phyloP scores from a whole-genome alignment of 495 filamentous ascomycete genomes.

The Aspergillus ellipticus region DNA sequence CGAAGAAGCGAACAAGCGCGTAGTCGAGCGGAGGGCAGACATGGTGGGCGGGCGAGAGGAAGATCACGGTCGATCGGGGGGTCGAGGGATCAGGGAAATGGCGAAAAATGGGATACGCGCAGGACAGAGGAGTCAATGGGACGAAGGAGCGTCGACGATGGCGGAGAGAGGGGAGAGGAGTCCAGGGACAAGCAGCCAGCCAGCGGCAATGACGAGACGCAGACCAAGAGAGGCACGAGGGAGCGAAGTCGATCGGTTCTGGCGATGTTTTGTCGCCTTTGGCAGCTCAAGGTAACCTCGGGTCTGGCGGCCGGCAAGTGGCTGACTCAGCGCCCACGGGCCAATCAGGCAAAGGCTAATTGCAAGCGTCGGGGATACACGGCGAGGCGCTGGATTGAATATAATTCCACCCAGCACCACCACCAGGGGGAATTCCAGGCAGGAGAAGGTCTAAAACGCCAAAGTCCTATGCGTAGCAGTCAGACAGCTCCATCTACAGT shows the following conservation, averaged over 20 bases:
- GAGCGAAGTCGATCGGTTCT: constrained; percentile 29
- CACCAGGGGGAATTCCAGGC: neutral
- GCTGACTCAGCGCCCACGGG: constrained; percentile 29
- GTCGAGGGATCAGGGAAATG: constrained; percentile 8
- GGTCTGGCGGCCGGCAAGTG: constrained; percentile 35
- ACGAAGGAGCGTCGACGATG: neutral
- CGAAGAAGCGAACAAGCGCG: constrained; percentile 60
- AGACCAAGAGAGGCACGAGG: constrained; percentile 12
- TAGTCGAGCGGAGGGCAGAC: constrained; percentile 73
- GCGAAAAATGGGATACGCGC: constrained; percentile 2
- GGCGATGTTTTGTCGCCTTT: constrained; percentile 26
- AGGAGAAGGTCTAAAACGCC: neutral
- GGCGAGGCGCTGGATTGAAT: constrained; percentile 17
- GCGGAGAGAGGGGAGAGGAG: constrained; percentile 13
- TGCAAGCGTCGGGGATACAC: constrained; percentile 49
- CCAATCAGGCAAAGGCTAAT: constrained; percentile 43
- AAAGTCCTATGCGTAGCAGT: neutral
- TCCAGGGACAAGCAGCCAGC: constrained; percentile 15
- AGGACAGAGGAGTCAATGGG: constrained; percentile 4
- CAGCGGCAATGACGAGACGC: constrained; percentile 18
- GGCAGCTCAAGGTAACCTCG: constrained; percentile 35
- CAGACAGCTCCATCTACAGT: neutral
- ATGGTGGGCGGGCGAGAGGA: constrained; percentile 44
- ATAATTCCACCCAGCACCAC: constrained; percentile 4
- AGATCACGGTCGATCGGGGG: constrained; percentile 9